phyloP scores from a whole-genome alignment of 1,284 basidiomycete genomes.

The Trametes polyzona region DNA sequence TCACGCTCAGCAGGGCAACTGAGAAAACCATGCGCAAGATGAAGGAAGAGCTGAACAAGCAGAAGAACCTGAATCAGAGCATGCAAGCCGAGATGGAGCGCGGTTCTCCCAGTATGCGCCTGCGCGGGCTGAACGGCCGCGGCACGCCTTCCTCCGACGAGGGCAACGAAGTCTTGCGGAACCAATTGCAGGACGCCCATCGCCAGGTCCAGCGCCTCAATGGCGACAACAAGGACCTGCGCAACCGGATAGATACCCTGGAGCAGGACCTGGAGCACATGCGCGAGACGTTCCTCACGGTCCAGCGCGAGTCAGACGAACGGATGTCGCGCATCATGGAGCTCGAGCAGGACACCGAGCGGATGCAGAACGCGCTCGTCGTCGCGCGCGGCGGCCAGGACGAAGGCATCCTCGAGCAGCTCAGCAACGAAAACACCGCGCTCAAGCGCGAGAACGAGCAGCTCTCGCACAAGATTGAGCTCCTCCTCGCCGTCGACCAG shows the following conservation, averaged over 20 bases:
- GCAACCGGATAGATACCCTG: conserved; percentile 71
- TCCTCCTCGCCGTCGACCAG: conserved; percentile 84
- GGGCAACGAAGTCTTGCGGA: conserved; percentile 64
- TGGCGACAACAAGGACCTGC: conserved; percentile 77
- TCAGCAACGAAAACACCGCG: conserved; percentile 75
- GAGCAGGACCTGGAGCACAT: conserved; percentile 75
- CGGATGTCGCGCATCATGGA: conserved; percentile 76
- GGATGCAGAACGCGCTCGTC: conserved; percentile 73
- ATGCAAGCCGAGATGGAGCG: conserved; percentile 86
- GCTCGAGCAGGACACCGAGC: conserved; percentile 81
- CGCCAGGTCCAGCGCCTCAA: conserved; percentile 72
- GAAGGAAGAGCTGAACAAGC: conserved; percentile 92
- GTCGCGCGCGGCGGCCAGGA: conserved; percentile 77
- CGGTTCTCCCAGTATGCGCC: conserved; percentile 60
- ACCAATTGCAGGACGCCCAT: conserved; percentile 72
- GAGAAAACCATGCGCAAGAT: conserved; percentile 99
- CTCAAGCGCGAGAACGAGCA: conserved; percentile 85
- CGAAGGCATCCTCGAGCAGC: conserved; percentile 73
- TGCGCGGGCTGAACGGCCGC: conserved; percentile 74
- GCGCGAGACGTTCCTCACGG: conserved; percentile 73
- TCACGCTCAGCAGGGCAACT: conserved; percentile 80
- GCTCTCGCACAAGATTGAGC: conserved; percentile 83
- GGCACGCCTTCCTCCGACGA: conserved; percentile 78
- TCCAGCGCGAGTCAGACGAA: conserved; percentile 78
- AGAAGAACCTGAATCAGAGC: conserved; percentile 78